Evolutionary conservation across 805 yeast genomes (phyloP), one percentile per base, ranked within the genome.

Genomic region (Kazachstania psychrophila): DNA sequence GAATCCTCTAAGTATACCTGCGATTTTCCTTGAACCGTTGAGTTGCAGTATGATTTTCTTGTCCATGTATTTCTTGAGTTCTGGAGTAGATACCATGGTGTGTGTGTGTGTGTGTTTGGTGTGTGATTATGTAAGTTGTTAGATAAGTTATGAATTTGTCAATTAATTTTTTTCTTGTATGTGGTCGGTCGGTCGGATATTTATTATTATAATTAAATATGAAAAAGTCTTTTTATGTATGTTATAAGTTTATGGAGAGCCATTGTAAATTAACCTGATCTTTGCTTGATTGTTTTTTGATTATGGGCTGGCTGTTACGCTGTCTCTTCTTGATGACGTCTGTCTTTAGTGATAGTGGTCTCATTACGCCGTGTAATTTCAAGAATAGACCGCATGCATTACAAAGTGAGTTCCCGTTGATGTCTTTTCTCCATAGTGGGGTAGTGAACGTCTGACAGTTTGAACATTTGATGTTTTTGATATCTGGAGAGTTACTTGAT

Each of bases 351-450:
- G 92, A 79, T 34, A 88, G 66, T 1, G 97, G 97, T 39, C 97
- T 66, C 41, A 83, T 92, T 3, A 85, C 89, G 7, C 96, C 97
- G 52, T 89, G 96, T 15, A 88, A 66, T 58, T 89, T 89, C 49
- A 82, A 69, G 52, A 88, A 88, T 45, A 89, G 65, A 0, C 97
- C 97, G 63, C 97, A 88, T 0, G 97, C 97, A 58, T 88, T 88
- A 61, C 97, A 88, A 43, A 89, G 64, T 0, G 96, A 92, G 51
- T 83, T 79, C 1, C 96, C 96, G 41, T 77, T 78, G 0, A 94
- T 82, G 51, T 86, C 86, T 37, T 96, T 70, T 48, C 97, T 68
- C 97, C 97, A 89, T 19, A 89, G 58, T 2, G 97, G 97, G 0
- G 97, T 88, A 9, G 89, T 87, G 44, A 69, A 74, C 0, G 97